Evolutionary conservation across 306 rosid species (phyloP).

Genomic region (Mimosa pudica): DNA sequence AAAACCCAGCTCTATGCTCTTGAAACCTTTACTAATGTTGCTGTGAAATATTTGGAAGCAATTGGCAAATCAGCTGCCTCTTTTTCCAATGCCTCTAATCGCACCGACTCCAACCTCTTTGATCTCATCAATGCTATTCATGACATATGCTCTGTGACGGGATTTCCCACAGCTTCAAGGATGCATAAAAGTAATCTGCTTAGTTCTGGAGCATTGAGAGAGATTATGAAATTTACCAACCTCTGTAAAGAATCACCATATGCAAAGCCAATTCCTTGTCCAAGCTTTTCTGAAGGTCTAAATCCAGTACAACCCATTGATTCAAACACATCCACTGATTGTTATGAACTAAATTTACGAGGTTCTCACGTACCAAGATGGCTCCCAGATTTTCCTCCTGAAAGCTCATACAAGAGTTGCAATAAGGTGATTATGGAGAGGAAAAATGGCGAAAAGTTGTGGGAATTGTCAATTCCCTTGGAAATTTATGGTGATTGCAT

Average conservation of each 20-base stretch:
- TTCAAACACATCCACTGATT: conserved; percentile 4
- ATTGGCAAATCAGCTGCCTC: conserved; percentile 51
- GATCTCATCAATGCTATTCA: conserved; percentile 69
- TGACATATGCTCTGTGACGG: conserved; percentile 48
- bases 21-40: conserved; percentile 58
- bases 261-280: conserved; percentile 51
- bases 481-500: conserved; percentile 20
- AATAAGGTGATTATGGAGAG: conserved; percentile 37
- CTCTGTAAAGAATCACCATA: conserved; percentile 48
- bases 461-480: conserved; percentile 47
- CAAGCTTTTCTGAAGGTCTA: background rate
- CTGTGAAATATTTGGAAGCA: conserved; percentile 50
- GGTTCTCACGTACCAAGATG: conserved; percentile 60
- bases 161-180: conserved; percentile 54
- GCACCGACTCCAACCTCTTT: conserved; percentile 59
- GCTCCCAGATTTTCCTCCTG: conserved; percentile 65
- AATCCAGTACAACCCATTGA: conserved; percentile 26
- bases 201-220: conserved; percentile 49
- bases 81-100: conserved; percentile 53
- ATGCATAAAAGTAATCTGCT: conserved; percentile 41
- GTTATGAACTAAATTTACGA: background rate
- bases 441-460: conserved; percentile 61
- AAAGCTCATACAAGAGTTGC: conserved; percentile 27
- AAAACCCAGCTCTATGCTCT: conserved; percentile 47
- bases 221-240: conserved; percentile 46